A percentile compares a stretch with the other conserved stretches of the same genome.
phyloP scores from a whole-genome alignment of 1,284 basidiomycete genomes.

The Ustilago cynodontis region DNA sequence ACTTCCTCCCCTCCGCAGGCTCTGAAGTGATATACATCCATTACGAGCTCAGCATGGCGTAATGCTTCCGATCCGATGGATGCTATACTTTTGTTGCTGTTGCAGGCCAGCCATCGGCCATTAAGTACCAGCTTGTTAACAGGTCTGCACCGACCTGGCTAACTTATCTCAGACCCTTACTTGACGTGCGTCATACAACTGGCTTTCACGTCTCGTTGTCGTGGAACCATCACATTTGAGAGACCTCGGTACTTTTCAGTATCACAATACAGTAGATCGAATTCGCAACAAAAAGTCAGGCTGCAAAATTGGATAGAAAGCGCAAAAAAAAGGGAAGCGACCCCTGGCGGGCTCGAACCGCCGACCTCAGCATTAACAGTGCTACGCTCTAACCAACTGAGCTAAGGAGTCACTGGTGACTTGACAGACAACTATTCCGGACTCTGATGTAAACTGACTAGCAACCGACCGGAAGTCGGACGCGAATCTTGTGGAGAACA shows the following conservation, averaged over 20 bases:
- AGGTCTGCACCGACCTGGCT: no score
- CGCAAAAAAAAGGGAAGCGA: slow-evolving; percentile 18
- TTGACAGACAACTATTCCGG: no score
- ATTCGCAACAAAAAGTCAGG: not conserved
- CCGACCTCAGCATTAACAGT: slow-evolving; percentile 63
- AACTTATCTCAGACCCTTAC: not conserved
- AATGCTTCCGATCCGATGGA: no score
- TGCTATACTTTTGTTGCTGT: no score
- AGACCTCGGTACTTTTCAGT: no score
- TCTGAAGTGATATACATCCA: not conserved
- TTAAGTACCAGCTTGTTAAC: no score
- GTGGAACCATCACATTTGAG: no score
- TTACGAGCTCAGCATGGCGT: not conserved
- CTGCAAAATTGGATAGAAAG: not conserved
- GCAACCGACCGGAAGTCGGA: slow-evolving; percentile 9
- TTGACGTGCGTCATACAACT: not conserved
- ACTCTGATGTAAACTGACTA: no score
- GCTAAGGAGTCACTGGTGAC: slow-evolving; percentile 34
- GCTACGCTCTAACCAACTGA: slow-evolving; percentile 64
- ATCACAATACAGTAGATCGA: no score
- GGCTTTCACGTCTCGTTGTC: not conserved
- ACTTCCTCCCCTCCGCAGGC: not conserved
- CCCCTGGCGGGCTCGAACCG: slow-evolving; percentile 61
- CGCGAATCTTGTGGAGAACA: slow-evolving; percentile 15
- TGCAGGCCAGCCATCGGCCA: no score